Base-by-base conservation (phyloP, 345 rosid genomes). In the Euphorbia tirucalli region DNA sequence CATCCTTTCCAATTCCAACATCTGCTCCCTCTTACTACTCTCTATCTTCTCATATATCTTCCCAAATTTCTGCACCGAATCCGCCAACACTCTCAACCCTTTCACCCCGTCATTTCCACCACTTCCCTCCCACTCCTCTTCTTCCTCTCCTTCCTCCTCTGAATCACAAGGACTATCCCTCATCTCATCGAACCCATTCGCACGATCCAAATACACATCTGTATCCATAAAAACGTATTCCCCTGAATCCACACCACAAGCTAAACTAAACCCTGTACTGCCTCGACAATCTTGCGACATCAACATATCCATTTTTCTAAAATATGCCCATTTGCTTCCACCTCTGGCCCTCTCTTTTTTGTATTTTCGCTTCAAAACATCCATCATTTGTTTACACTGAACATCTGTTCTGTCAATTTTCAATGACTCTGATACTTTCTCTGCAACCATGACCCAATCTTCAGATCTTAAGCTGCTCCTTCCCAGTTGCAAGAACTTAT, bases 221-320 rank as follows among this genome's bases (percentile, higher is more conserved):
- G 85, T 81, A 39, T 87, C 84, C 69, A 82, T 82, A 61, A 87
- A 87, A 35, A 85, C 85, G 74, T 43, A 87, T 75, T 87, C 88
- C 43, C 88, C 90, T 0, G 90, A 84, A 83, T 87, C 90, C 24
- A 87, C 69, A 37, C 90, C 90, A 63, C 90, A 87, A 22, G 85
- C 81, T 75, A 87, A 74, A 60, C 74, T 75, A 10, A 32, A 43
- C 66, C 73, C 70, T 21, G 78, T 68, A 21, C 76, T 50, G 39
- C 65, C 28, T 43, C 83, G 86, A 22, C 27, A 27, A 37, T 68
- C 77, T 35, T 57, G 71, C 27, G 60, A 64, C 77, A 87, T 79
- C 60, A 87, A 58, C 90, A 84, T 79, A 74, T 84, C 85, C 85
- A 87, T 84, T 71, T 81, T 87, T 71, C 77, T 87, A 44, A 80